A percentile compares a stretch with the other conserved stretches of the same genome.
These are phyloP conservation scores for Salvia sclarea DNA, from an alignment of 305 asterid genomes.

Conservation along the genomic window DNA sequence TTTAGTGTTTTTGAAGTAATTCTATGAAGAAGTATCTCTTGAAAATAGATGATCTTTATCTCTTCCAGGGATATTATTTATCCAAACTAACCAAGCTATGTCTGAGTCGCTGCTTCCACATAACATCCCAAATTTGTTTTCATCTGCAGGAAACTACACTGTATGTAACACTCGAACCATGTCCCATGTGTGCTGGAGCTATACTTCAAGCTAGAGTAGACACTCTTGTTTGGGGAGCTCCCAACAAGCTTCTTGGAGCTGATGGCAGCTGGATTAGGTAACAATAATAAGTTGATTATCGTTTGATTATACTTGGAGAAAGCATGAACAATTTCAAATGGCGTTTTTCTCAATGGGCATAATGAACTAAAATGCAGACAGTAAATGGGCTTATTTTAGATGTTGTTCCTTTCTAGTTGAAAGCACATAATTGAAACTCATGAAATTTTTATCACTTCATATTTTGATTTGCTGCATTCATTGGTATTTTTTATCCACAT, in stretches of 20 bases:
- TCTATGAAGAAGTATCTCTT: conserved; percentile 1
- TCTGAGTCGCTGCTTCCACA: conserved; percentile 4
- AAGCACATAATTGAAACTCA: neutral
- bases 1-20: neutral
- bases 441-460: neutral
- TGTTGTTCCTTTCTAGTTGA: neutral
- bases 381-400: neutral
- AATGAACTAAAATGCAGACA: too few species aligned
- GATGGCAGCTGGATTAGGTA: conserved; percentile 99
- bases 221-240: conserved; percentile 96
- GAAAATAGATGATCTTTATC: neutral
- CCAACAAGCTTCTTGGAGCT: conserved; percentile 98
- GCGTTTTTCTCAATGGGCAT: neutral
- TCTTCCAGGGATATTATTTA: neutral
- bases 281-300: conserved; percentile 10
- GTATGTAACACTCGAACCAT: conserved; percentile 95
- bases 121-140: conserved; percentile 15
- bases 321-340: neutral
- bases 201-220: conserved; percentile 97
- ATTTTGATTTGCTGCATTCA: neutral
- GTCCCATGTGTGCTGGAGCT: conserved; percentile 99
- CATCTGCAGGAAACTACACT: conserved; percentile 69
- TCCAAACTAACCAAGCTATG: neutral
- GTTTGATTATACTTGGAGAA: conserved; percentile 8
- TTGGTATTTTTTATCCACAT: conserved; percentile 13